Evolutionary conservation across 2,329 filamentous ascomycete genomes (phyloP).

Genomic region (Lecanicillium sp.): DNA sequence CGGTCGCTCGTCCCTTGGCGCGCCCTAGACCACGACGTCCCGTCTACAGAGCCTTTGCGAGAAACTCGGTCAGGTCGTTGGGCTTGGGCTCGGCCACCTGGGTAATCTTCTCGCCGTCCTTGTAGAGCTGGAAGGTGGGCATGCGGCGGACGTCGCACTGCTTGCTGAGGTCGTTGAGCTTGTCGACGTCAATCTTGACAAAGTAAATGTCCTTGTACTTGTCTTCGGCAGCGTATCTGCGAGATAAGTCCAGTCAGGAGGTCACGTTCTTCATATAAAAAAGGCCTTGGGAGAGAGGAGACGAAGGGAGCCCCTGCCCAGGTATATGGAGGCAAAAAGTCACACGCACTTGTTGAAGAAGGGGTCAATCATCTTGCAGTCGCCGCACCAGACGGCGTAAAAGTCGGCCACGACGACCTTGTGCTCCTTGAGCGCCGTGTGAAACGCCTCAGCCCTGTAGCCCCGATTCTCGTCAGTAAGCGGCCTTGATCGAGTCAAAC

Average conservation of each 20-base stretch:
- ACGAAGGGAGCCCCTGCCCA: too few species aligned
- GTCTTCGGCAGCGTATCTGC: conserved; percentile 25
- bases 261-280: too few species aligned
- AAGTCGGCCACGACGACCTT: conserved; percentile 68
- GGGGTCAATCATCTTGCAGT: conserved; percentile 81
- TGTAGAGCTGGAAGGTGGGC: conserved; percentile 81
- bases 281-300: too few species aligned
- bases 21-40: too few species aligned
- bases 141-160: conserved; percentile 75
- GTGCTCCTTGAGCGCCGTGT: conserved; percentile 19
- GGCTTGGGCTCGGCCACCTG: conserved; percentile 39
- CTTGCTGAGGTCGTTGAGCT: conserved; percentile 62
- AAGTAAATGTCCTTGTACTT: conserved; percentile 57
- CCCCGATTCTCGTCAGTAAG: too few species aligned
- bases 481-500: too few species aligned
- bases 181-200: conserved; percentile 82
- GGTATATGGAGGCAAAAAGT: too few species aligned
- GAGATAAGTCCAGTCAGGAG: too few species aligned
- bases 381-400: conserved; percentile 82
- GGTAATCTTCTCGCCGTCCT: conserved; percentile 59
- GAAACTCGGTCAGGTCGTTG: conserved; percentile 9
- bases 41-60: conserved; percentile 9
- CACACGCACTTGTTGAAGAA: conserved; percentile 40
- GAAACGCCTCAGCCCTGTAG: conserved; percentile 7
- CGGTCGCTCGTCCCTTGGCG: too few species aligned